Evolutionary conservation across 176 grass and related monocot species (phyloP).

Genomic region (Lolium rigidum): DNA sequence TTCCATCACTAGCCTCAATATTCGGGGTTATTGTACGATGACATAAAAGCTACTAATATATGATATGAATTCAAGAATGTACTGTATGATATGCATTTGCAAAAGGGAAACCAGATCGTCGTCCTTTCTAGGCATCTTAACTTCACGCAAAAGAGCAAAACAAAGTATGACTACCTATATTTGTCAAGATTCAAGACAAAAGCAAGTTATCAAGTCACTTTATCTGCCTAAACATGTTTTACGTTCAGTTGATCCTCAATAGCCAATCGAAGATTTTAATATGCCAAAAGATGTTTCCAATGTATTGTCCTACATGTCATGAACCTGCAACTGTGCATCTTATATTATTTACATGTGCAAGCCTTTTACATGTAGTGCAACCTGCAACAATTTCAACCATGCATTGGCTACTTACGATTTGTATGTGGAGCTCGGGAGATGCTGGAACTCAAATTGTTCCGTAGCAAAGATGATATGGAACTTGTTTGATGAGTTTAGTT

Average conservation of each 20-base stretch:
- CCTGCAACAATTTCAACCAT: slow-evolving; percentile 14
- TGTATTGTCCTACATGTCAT: not conserved
- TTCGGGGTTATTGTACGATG: slow-evolving; percentile 18
- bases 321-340: not conserved
- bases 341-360: not conserved
- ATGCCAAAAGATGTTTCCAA: not conserved
- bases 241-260: not conserved
- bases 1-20: not conserved
- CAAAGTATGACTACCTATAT: not conserved
- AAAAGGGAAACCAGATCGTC: not conserved
- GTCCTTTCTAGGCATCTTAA: not conserved
- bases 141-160: not conserved
- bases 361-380: slow-evolving; percentile 3
- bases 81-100: slow-evolving; percentile 5
- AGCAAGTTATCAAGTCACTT: not conserved
- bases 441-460: not conserved
- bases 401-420: not conserved
- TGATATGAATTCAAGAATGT: not conserved
- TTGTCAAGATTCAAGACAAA: slow-evolving; percentile 4
- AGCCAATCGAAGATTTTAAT: not conserved
- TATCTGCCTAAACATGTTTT: not conserved
- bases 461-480: slow-evolving; percentile 12
- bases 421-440: not conserved
- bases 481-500: not conserved
- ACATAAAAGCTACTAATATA: not conserved